A percentile compares a stretch with the other conserved stretches of the same genome.
Conservation (phyloP, 2,329 filamentous ascomycete genomes). For the Penicillium sp. region DNA sequence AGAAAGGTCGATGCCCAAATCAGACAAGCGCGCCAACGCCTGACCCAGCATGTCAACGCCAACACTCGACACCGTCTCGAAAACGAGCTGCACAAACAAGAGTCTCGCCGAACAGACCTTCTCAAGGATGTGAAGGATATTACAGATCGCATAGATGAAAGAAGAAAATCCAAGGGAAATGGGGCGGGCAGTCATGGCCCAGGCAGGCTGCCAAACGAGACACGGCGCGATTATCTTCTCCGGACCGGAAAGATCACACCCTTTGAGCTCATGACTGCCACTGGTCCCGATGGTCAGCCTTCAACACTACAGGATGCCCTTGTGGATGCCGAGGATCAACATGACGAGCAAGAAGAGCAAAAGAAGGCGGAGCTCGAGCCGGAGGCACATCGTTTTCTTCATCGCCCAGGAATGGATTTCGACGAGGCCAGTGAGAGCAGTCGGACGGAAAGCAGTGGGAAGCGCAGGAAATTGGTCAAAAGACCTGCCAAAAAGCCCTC, state of each 20-base stretch:
- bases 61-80: conserved; percentile 51
- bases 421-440: conserved; percentile 42
- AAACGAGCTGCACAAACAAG: conserved; percentile 66
- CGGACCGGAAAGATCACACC: conserved; percentile 97
- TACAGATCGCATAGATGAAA: conserved; percentile 75
- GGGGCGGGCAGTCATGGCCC: conserved; percentile 49
- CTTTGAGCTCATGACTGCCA: conserved; percentile 76
- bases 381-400: conserved; percentile 69
- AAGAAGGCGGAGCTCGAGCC: conserved; percentile 43
- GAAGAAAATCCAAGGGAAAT: conserved; percentile 63
- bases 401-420: conserved; percentile 72
- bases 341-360: conserved; percentile 55
- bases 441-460: conserved; percentile 34
- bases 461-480: conserved; percentile 40
- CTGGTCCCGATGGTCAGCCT: conserved; percentile 61
- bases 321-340: conserved; percentile 78
- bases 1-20: conserved; percentile 70
- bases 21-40: conserved; percentile 60
- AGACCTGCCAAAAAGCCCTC: background rate
- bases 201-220: conserved; percentile 74
- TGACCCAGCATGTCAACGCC: conserved; percentile 59
- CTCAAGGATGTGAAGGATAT: conserved; percentile 80
- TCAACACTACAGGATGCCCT: conserved; percentile 77
- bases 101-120: conserved; percentile 66
- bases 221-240: conserved; percentile 84